Conservation (phyloP, 2,329 filamentous ascomycete genomes). For the Huntiella omanensis region DNA sequence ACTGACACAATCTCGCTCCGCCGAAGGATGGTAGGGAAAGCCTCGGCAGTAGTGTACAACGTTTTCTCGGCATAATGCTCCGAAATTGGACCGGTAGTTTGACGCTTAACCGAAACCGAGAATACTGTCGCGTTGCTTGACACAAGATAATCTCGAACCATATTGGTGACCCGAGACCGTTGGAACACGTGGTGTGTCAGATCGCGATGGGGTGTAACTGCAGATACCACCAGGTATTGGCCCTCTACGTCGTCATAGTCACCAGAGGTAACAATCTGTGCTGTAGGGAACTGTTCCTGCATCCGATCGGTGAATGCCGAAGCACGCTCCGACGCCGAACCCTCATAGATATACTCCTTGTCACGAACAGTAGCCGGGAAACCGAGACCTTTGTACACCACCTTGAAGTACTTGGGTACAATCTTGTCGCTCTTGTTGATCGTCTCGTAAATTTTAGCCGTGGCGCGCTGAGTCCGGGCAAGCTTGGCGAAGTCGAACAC, state of each 20-base stretch:
- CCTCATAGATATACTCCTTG: slow-evolving; percentile 87
- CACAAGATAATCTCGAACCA: slow-evolving; percentile 72
- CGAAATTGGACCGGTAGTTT: slow-evolving; percentile 46
- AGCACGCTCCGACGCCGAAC: slow-evolving; percentile 54
- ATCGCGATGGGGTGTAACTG: slow-evolving; percentile 67
- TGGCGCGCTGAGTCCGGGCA: slow-evolving; percentile 71
- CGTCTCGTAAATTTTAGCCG: slow-evolving; percentile 79
- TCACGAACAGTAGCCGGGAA: slow-evolving; percentile 67
- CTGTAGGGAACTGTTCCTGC: slow-evolving; percentile 74
- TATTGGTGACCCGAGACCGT: slow-evolving; percentile 62
- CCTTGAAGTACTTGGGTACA: slow-evolving; percentile 76
- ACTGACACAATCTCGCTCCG: slow-evolving; percentile 65
- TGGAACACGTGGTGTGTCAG: slow-evolving; percentile 71
- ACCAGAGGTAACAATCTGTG: slow-evolving; percentile 55
- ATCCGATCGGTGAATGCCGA: slow-evolving; percentile 76
- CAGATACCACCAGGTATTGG: slow-evolving; percentile 69
- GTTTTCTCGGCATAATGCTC: slow-evolving; percentile 71
- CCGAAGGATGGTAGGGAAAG: slow-evolving; percentile 79
- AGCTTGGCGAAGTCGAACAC: slow-evolving; percentile 84
- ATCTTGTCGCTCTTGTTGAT: slow-evolving; percentile 65
- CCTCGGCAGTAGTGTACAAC: slow-evolving; percentile 63
- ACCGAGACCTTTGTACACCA: slow-evolving; percentile 73
- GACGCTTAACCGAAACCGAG: slow-evolving; percentile 54
- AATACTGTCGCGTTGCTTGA: slow-evolving; percentile 62
- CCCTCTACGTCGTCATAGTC: slow-evolving; percentile 68